Percentiles rank a stretch among this genome's conserved stretches.
Conservation (phyloP, 257 asterid genomes). For the Scutellaria minor region DNA sequence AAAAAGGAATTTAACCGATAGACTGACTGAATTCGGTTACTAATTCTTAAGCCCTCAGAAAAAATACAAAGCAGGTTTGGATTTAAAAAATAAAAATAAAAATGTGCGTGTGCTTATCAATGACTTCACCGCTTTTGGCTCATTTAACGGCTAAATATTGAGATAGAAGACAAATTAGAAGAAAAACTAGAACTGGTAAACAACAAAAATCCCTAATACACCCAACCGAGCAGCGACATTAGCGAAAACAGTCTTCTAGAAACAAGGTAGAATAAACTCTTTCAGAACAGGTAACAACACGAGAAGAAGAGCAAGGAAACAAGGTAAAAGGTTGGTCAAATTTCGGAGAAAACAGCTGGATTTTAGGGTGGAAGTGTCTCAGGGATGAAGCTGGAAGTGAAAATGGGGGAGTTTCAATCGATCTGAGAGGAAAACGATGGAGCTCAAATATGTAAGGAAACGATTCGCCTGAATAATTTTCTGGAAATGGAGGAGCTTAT, state of each 20-base stretch:
- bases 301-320: constrained; percentile 1
- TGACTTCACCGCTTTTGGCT: constrained; percentile 23
- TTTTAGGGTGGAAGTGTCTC: constrained; percentile 8
- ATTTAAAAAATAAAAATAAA: not conserved
- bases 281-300: not conserved
- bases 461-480: constrained; percentile 27
- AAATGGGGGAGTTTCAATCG: constrained; percentile 35
- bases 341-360: constrained; percentile 9
- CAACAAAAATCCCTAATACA: constrained; percentile 13
- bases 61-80: not conserved
- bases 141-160: constrained; percentile 34
- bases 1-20: too few relatives aligned
- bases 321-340: not conserved
- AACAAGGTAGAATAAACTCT: constrained; percentile 12
- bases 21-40: too few relatives aligned
- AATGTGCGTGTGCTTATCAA: not conserved
- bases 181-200: constrained; percentile 5
- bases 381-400: not conserved
- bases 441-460: constrained; percentile 28
- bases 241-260: constrained; percentile 16
- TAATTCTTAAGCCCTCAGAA: too few relatives aligned
- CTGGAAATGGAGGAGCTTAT: constrained; percentile 1
- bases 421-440: constrained; percentile 32
- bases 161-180: constrained; percentile 25
- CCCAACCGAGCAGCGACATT: constrained; percentile 22